Evolutionary conservation across 2,329 filamentous ascomycete genomes (phyloP).

Genomic region (Fusarium tricinctum): DNA sequence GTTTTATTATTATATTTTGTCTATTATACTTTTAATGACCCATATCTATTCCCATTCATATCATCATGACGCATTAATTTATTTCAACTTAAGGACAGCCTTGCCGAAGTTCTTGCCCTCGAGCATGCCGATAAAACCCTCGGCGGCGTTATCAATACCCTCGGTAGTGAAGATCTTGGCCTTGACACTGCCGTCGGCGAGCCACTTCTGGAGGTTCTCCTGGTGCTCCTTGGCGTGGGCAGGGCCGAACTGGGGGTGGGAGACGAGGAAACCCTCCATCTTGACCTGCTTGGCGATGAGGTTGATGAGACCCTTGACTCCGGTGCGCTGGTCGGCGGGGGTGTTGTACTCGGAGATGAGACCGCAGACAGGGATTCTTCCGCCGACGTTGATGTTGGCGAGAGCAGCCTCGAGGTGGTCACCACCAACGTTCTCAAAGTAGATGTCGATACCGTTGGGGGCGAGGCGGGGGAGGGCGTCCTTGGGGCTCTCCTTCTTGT

Average conservation of each 20-base stretch:
- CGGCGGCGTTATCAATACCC: slow-evolving; percentile 83
- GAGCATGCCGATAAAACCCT: slow-evolving; percentile 82
- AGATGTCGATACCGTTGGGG: slow-evolving; percentile 81
- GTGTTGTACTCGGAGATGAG: slow-evolving; percentile 80
- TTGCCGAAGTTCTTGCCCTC: slow-evolving; percentile 88
- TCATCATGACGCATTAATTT: slow-evolving; percentile 27
- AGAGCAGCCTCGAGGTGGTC: slow-evolving; percentile 65
- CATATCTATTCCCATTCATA: slow-evolving; percentile 3
- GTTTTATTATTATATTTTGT: slow-evolving; percentile 17
- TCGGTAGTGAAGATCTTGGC: slow-evolving; percentile 76
- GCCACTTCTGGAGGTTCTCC: slow-evolving; percentile 80
- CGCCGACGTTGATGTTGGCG: slow-evolving; percentile 68
- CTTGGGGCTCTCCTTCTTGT: slow-evolving; percentile 82
- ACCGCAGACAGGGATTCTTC: slow-evolving; percentile 74
- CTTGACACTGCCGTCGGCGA: slow-evolving; percentile 81
- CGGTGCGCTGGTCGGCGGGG: slow-evolving; percentile 67
- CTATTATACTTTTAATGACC: slow-evolving; percentile 4
- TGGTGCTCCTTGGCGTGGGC: slow-evolving; percentile 79
- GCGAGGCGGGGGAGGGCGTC: slow-evolving; percentile 79
- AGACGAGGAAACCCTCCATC: slow-evolving; percentile 83
- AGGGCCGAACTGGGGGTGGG: slow-evolving; percentile 73
- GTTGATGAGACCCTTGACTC: slow-evolving; percentile 74
- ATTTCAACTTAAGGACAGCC: slow-evolving; percentile 76
- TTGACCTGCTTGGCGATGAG: slow-evolving; percentile 77
- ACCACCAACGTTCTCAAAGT: slow-evolving; percentile 68